Evolutionary conservation across 768 basidiomycete genomes (phyloP), one percentile per base, ranked within the genome.

Genomic region (Udeniomyces megalosporus): DNA sequence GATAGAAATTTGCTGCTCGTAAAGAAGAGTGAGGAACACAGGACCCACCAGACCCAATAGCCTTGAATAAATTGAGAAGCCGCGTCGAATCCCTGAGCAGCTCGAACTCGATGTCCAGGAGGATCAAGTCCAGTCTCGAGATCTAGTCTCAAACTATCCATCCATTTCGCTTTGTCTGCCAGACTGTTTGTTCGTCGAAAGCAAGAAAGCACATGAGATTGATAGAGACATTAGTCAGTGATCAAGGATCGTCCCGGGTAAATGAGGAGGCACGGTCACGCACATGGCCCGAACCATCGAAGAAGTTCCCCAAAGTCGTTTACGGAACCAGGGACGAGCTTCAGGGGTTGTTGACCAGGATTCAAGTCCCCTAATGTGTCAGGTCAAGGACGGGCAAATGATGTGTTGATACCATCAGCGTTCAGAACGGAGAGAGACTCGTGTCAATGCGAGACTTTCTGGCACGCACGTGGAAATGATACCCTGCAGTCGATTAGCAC

Each of bases 291-390:
- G 46, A 4, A 74, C 70, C 74, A 75, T 75, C 6, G 69, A 70
- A 0, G 70, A 69, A 2, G 68, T 71, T 4, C 75, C 77, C 79
- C 79, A 80, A 42, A 79, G 68, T 7, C 88, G 85, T 73, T 93
- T 85, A n/a, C 92, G 81, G 72, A 99, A 97, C 77, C 90, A 95
- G 0, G 83, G 71, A 5, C 87, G 81, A 66, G 89, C 86, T 61
- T 88, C 87, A 0, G 84, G 82, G 5, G 81, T 78, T 0, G 93
- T 93, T 4, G 87, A 85, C 93, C 95, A 99, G 7, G 87, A 90
- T 70, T 96, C 92, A 62, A 96, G 75, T 4, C 86, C 84, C 81
- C 87, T 64, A 6, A 29, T 34, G 22, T 26, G 28, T 57, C n/a
- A 53, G 44, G 14, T 8, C 24, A 54, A 11, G 34, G 24, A 8